Evolutionary conservation across 768 basidiomycete species (phyloP).

Genomic region (Phlebiopsis flavidoalba): DNA sequence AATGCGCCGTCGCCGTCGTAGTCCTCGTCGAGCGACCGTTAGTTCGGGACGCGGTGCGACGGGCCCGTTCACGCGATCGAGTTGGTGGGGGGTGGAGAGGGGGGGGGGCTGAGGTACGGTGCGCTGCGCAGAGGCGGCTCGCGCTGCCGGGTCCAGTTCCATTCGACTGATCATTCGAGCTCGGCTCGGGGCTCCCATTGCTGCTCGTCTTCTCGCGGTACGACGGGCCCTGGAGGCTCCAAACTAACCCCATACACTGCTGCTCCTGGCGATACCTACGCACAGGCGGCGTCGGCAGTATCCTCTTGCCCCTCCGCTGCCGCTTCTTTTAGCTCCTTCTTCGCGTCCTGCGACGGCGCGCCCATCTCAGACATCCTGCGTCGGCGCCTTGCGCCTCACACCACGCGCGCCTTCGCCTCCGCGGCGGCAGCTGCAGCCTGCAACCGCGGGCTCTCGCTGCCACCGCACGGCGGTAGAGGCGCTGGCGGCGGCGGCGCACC

Average conservation of each 20-base stretch:
- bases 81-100: conserved; percentile 69
- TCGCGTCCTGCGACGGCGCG: conserved; percentile 42
- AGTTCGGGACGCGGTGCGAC: conserved; percentile 52
- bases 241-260: conserved; percentile 2
- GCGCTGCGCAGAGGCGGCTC: conserved; percentile 57
- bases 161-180: conserved; percentile 48
- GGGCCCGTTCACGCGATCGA: conserved; percentile 54
- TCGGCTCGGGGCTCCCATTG: conserved; percentile 52
- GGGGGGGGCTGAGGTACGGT: too few species aligned
- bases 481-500: conserved; percentile 24
- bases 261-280: conserved; percentile 16
- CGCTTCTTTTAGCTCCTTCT: conserved; percentile 58
- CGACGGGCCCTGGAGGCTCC: not conserved
- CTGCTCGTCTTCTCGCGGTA: conserved; percentile 24
- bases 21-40: conserved; percentile 83
- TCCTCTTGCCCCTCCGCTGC: conserved; percentile 32
- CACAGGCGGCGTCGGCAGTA: conserved; percentile 18
- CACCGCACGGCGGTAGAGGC: conserved; percentile 31
- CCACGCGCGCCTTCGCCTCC: conserved; percentile 2
- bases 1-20: conserved; percentile 90
- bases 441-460: conserved; percentile 53
- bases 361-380: conserved; percentile 40
- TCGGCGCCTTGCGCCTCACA: conserved; percentile 20
- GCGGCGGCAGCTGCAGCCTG: not conserved
- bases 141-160: conserved; percentile 50